Base-by-base conservation (phyloP, 208 protist species). In the Trypanosoma mega region DNA sequence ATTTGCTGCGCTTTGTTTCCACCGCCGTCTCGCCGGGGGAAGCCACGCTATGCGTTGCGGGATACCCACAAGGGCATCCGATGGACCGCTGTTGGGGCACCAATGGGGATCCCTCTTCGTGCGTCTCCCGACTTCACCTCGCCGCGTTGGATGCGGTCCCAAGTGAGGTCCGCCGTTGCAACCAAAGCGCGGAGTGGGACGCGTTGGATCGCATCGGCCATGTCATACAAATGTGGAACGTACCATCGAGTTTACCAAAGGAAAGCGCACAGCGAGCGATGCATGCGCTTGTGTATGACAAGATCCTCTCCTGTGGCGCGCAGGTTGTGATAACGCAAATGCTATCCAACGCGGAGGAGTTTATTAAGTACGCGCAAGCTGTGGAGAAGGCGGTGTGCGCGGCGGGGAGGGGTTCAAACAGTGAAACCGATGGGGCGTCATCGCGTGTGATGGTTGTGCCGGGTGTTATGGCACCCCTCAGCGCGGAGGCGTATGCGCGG, bases 1-100 rank as follows among this genome's bases (percentile, higher is more conserved):
- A 71, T 2, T 50, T 80, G n/a, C 41, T 76, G 4, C 12, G 27
- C n/a, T 60, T 43, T 55, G 72, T 68, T 16, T 24, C 57, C 9
- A 8, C n/a, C n/a, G n/a, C n/a, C n/a, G n/a, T n/a, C n/a, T n/a
- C n/a, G n/a, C n/a, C n/a, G n/a, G n/a, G n/a, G n/a, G n/a, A n/a
- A n/a, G n/a, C n/a, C n/a, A n/a, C n/a, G n/a, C n/a, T n/a, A n/a
- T n/a, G n/a, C n/a, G n/a, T n/a, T n/a, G n/a, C n/a, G 27, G 75
- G 75, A n/a, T 81, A 81, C 70, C 65, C 75, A n/a, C 75, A 81
- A 20, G 75, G 75, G 0, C 70, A 81, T 41, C 66, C 66, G 14
- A 60, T 68, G 8, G 59, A 76, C 4, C 63, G 75, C 14, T n/a
- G 11, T 1, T 81, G 75, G 75, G 49, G 18, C 14, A 2, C 18